phyloP scores from a whole-genome alignment of 768 basidiomycete genomes.

The Tremella fuciformis region DNA sequence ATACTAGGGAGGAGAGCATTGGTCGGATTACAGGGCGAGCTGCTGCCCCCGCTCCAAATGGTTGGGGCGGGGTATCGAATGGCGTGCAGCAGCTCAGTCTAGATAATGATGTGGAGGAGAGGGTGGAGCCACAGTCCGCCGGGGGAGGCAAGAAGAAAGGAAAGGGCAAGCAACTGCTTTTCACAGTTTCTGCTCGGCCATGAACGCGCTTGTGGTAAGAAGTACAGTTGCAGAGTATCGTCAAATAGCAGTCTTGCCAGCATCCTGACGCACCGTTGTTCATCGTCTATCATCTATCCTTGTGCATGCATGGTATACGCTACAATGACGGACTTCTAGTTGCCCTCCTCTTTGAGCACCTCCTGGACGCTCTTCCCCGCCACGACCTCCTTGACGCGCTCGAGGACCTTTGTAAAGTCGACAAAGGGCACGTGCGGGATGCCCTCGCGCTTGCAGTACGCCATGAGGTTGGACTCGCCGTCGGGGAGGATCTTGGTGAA shows the following conservation, averaged over 20 bases:
- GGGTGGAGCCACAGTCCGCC: neutral
- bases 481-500: slow-evolving; percentile 70
- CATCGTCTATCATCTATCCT: slow-evolving; percentile 8
- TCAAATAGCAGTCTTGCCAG: too few relatives aligned
- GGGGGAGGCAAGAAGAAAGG: slow-evolving; percentile 49
- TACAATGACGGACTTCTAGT: slow-evolving; percentile 7
- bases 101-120: neutral
- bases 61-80: slow-evolving; percentile 17
- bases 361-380: slow-evolving; percentile 64
- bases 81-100: slow-evolving; percentile 13
- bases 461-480: slow-evolving; percentile 71
- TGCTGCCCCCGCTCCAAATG: slow-evolving; percentile 20
- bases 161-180: slow-evolving; percentile 47
- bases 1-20: slow-evolving; percentile 39
- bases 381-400: slow-evolving; percentile 65
- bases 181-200: slow-evolving; percentile 44
- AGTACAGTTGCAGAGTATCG: neutral
- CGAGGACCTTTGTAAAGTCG: slow-evolving; percentile 58
- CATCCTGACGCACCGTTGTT: too few relatives aligned
- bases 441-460: slow-evolving; percentile 72
- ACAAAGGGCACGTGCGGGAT: slow-evolving; percentile 77
- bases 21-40: slow-evolving; percentile 32
- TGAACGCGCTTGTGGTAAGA: neutral
- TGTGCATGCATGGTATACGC: slow-evolving; percentile 3
- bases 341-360: slow-evolving; percentile 52